Base-by-base conservation (phyloP, 345 rosid species). In the Pugionium dolabratum region DNA sequence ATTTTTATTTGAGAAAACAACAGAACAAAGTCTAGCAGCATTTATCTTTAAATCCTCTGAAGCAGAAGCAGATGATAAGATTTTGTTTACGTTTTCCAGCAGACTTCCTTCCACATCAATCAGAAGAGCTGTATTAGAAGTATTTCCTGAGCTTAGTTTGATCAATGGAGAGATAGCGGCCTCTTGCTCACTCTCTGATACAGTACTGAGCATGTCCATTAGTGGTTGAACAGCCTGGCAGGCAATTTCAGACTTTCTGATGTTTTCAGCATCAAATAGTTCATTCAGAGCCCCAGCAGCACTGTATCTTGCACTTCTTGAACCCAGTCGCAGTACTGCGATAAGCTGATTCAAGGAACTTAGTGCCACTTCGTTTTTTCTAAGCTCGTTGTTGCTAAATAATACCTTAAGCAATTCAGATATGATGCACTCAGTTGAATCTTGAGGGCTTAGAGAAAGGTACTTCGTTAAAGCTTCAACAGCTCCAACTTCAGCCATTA, bases 401-500 rank as follows among this genome's bases (percentile, higher is more conserved):
- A 92, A 64, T 52, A 87, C 81, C 53, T 92, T 80, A 62, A 92
- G 74, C 54, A 92, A 71, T 66, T 92, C 95, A 57, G 86, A 64
- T 81, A 87, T 82, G 32, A 84, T 54, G 54, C 83, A 84, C 79
- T 89, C 98, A 4, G 86, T 87, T 44, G 90, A 83, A 79, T 92
- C 95, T 70, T 83, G 90, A 63, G 96, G 66, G 54, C 66, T 62
- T 47, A 62, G 66, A 62, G 66, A 90, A 51, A 90, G 79, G 71
- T 90, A 90, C 68, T 79, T 85, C 3, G 96, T 78, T 51, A 92
- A 76, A 55, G 96, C 95, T 76, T 92, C 98, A 9, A 92, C 70
- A 65, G 90, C 96, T 76, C 98, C 98, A 72, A 90, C 87, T 80
- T 92, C 98, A 59, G 84, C 92, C 89, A 87, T 83, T 29, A 83